Evolutionary conservation across 176 grass and related monocot genomes (phyloP).

Genomic region (Phoenix dactylifera): DNA sequence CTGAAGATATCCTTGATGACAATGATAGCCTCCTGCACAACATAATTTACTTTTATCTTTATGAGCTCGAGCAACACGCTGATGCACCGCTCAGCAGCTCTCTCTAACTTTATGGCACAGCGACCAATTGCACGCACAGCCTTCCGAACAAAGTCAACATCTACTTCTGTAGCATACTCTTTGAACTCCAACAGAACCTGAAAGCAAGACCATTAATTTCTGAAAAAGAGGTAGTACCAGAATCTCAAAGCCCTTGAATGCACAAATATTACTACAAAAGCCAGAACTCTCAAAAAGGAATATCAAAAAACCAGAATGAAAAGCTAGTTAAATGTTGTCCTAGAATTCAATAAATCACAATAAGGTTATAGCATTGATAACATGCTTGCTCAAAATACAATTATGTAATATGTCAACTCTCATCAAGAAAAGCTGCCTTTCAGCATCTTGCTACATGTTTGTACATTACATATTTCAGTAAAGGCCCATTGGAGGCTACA

Average conservation of each 20-base stretch:
- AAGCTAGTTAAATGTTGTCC: no score
- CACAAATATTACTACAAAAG: slow-evolving; percentile 3
- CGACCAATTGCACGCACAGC: slow-evolving; percentile 97
- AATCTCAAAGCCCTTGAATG: no score
- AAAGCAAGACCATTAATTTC: slow-evolving; percentile 22
- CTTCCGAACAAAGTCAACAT: slow-evolving; percentile 98
- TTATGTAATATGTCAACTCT: no score
- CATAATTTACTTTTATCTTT: slow-evolving; percentile 99
- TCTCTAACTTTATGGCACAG: slow-evolving; percentile 96
- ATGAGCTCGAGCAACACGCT: slow-evolving; percentile 98
- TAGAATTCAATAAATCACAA: no score
- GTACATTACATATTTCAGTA: no score
- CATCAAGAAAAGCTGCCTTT: no score
- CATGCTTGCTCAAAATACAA: no score
- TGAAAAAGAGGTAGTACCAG: not conserved
- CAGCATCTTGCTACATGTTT: no score
- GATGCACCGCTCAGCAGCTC: slow-evolving; percentile 91
- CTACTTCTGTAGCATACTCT: slow-evolving; percentile 98
- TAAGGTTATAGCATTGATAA: no score
- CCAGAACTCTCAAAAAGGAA: not conserved
- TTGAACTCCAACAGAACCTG: slow-evolving; percentile 97
- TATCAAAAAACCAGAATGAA: no score
- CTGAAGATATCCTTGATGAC: slow-evolving; percentile 99
- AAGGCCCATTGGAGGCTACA: no score
- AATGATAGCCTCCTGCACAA: slow-evolving; percentile 98